These are phyloP conservation scores for Escallonia herrerae DNA, from an alignment of 129 eudicot genomes.

Conservation along the genomic window DNA sequence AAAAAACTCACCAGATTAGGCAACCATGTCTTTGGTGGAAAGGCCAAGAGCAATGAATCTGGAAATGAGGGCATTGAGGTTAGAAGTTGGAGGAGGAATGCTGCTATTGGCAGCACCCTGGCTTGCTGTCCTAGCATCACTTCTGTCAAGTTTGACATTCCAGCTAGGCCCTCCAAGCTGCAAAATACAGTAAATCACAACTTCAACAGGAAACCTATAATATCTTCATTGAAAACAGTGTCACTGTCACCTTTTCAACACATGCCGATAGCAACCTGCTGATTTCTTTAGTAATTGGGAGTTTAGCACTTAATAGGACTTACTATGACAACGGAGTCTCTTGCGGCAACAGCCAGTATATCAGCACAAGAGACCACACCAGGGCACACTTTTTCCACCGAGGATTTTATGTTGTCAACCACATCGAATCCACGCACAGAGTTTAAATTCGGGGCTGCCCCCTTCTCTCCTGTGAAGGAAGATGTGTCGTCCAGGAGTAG, in stretches of 20 bases:
- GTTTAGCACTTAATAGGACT: constrained; percentile 6
- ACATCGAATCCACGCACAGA: constrained; percentile 74
- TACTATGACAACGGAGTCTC: constrained; percentile 64
- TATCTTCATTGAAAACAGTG: too few species aligned
- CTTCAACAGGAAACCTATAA: background rate
- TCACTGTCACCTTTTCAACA: background rate
- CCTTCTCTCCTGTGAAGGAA: constrained; percentile 60
- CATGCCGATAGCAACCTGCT: background rate
- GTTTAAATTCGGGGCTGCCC: constrained; percentile 54
- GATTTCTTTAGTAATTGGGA: too few species aligned
- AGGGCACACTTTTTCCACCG: constrained; percentile 71
- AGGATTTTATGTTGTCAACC: constrained; percentile 64
- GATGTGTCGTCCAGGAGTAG: constrained; percentile 81
- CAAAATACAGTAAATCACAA: background rate
- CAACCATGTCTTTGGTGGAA: constrained; percentile 68
- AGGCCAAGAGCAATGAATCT: constrained; percentile 60
- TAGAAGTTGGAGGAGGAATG: constrained; percentile 68
- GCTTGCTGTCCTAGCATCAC: constrained; percentile 77
- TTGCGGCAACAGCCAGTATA: constrained; percentile 58
- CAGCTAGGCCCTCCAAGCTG: constrained; percentile 86
- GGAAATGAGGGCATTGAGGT: constrained; percentile 50
- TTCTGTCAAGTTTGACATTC: constrained; percentile 69
- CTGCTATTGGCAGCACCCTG: constrained; percentile 58
- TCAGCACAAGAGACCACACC: constrained; percentile 89
- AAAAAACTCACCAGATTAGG: constrained; percentile 43